Evolutionary conservation across 2,329 filamentous ascomycete species (phyloP).

Genomic region (Fusarium acutatum): DNA sequence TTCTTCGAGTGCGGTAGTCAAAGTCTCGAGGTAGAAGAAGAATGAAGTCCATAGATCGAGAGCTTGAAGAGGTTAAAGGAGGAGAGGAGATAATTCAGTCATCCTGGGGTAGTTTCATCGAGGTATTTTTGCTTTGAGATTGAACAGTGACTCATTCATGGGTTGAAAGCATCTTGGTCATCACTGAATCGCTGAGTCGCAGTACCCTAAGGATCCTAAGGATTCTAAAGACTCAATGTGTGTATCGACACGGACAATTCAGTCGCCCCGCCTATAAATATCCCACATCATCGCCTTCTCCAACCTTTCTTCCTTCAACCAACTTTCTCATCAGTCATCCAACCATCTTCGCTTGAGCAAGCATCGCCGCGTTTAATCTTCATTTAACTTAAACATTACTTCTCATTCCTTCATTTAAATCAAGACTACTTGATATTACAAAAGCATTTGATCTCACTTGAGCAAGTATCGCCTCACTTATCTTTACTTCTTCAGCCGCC

Average conservation of each 20-base stretch:
- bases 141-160: not conserved
- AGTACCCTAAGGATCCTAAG: not conserved
- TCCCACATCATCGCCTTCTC: not conserved
- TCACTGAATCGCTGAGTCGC: not conserved
- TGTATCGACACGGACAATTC: not conserved
- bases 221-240: not conserved
- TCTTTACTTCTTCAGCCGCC: too few relatives aligned
- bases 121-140: not conserved
- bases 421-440: rapidly evolving
- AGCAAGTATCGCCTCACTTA: too few relatives aligned
- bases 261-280: not conserved
- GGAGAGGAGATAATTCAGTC: not conserved
- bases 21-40: not conserved
- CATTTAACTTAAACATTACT: rapidly evolving
- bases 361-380: rapidly evolving
- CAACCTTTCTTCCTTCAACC: not conserved
- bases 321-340: not conserved
- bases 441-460: too few relatives aligned
- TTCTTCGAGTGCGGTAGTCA: rapidly evolving
- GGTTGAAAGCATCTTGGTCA: not conserved
- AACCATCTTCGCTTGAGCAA: rapidly evolving
- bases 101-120: rapidly evolving
- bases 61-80: not conserved
- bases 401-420: rapidly evolving
- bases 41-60: rapidly evolving